Base-by-base conservation (phyloP, 768 basidiomycete species). In the Erythrobasidium yunnanense region DNA sequence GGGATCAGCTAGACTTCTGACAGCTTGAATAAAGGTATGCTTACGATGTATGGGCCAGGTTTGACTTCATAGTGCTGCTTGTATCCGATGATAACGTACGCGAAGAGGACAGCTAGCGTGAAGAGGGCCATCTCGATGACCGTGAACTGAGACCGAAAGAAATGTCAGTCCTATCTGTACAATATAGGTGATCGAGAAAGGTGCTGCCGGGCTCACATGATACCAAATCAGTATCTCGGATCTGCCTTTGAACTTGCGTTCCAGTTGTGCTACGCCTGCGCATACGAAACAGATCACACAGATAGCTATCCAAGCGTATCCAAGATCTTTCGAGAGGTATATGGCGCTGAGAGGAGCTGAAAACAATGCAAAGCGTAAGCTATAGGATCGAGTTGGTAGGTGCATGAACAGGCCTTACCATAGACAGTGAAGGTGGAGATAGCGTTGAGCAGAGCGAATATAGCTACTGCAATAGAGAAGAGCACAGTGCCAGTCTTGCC, bases 401-500 rank as follows among this genome's bases (percentile, higher is more conserved):
- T 55, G 25, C 15, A 55, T 32, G 23, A 8, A 32, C 23, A 55
- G 50, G 25, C 15, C 54, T 55, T 18, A 55, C 54, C 54, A 23
- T 55, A 55, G 25, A 8, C 34, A 8, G 54, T 55, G 54, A 55
- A 55, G 7, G 54, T 55, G 17, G 54, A 55, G 34, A 55, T 55
- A 23, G 54, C 23, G 23, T 55, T 55, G 17, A 55, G 54, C 8
- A 55, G 34, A 7, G 54, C 54, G 23, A 55, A 55, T 22, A 55
- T 35, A 32, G 54, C 54, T 15, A 55, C 54, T 8, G 54, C 54
- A 11, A 55, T 23, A 8, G 17, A 27, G 23, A 55, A 55, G 54
- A 55, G 54, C 13, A 55, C 54, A 7, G 54, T 55, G 27, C 54
- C 54, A 22, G 54, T 55, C 54, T 55, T 55, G 27, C 54, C 54